Conservation (phyloP, 345 rosid species). For the Heritiera littoralis region DNA sequence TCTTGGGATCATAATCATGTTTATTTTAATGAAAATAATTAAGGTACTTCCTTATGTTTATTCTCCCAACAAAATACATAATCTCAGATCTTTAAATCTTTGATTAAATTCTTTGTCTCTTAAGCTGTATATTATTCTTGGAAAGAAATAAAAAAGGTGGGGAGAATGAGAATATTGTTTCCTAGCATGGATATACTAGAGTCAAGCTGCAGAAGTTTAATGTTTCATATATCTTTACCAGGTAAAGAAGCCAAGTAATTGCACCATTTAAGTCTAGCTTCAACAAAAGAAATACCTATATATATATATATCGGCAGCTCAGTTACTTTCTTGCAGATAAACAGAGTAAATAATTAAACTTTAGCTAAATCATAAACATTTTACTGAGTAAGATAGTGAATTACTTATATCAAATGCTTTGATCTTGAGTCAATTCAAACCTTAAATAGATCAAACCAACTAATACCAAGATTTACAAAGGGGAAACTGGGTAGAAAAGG, state of each 20-base stretch:
- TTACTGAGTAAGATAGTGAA: neutral
- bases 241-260: neutral
- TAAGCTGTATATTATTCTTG: neutral
- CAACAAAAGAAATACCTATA: neutral
- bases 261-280: slow-evolving; percentile 10
- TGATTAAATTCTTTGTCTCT: neutral
- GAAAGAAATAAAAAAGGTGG: no score
- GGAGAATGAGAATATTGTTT: neutral
- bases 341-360: neutral
- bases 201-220: neutral
- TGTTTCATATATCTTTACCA: neutral
- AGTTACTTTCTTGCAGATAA: neutral
- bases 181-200: neutral
- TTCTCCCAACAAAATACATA: neutral
- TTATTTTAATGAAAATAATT: slow-evolving; percentile 1
- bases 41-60: slow-evolving; percentile 3
- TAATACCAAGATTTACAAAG: neutral
- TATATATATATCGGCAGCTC: neutral
- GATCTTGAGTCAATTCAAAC: neutral
- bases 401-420: slow-evolving; percentile 9
- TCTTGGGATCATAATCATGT: slow-evolving; percentile 19
- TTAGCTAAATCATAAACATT: neutral
- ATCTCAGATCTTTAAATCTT: neutral
- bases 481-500: neutral
- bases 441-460: neutral